These are phyloP conservation scores for Neofusicoccum umdonicola DNA, from an alignment of 2,329 filamentous ascomycete genomes.

Conservation along the genomic window DNA sequence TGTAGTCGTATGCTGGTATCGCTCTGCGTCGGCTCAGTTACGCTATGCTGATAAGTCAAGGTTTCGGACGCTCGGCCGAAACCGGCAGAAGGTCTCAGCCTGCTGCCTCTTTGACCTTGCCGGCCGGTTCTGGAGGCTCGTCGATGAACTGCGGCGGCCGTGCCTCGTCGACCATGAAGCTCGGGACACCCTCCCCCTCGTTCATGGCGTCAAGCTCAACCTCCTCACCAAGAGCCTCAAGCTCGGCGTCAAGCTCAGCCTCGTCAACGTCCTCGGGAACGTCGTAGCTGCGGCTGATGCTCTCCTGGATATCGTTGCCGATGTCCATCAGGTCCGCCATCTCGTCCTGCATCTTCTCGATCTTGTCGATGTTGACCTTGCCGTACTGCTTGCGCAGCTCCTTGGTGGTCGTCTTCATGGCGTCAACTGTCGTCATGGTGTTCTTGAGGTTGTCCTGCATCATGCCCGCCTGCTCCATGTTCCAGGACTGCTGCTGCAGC, in stretches of 20 bases:
- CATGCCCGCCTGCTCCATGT: constrained; percentile 97
- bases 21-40: not conserved
- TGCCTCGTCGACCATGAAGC: constrained; percentile 86
- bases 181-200: constrained; percentile 63
- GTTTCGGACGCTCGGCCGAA: not conserved
- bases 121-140: constrained; percentile 69
- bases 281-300: constrained; percentile 85
- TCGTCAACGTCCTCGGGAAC: constrained; percentile 97
- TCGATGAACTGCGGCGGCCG: constrained; percentile 85
- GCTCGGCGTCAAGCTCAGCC: constrained; percentile 90
- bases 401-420: constrained; percentile 96
- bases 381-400: constrained; percentile 90
- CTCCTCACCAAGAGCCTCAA: constrained; percentile 92
- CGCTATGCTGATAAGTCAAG: not conserved
- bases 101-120: constrained; percentile 80
- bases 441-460: constrained; percentile 99
- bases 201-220: constrained; percentile 78
- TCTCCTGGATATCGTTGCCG: constrained; percentile 97
- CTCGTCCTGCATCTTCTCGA: constrained; percentile 96
- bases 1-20: not conserved
- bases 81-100: constrained; percentile 31
- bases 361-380: constrained; percentile 96
- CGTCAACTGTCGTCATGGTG: constrained; percentile 96
- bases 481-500: constrained; percentile 92
- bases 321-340: constrained; percentile 98